Evolutionary conservation across 768 basidiomycete genomes (phyloP).

Genomic region (Pulveroboletus sp.): DNA sequence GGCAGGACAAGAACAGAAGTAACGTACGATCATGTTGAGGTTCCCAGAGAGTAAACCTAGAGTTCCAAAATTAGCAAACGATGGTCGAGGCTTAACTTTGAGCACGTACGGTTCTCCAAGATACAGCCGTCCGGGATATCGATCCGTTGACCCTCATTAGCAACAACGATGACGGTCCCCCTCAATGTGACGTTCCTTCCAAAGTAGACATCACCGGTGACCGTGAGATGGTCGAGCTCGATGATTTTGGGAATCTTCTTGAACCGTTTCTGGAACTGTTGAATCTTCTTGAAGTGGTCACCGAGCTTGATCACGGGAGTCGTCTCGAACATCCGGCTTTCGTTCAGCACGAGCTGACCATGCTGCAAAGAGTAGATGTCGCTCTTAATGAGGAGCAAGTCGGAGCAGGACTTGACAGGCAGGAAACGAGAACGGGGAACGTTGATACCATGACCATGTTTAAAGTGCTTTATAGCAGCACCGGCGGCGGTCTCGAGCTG

Average conservation of each 20-base stretch:
- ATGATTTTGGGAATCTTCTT: constrained; percentile 69
- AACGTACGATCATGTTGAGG: constrained; percentile 64
- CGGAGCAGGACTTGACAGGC: constrained; percentile 61
- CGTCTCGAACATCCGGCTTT: constrained; percentile 52
- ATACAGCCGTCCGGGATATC: constrained; percentile 73
- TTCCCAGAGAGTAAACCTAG: constrained; percentile 68
- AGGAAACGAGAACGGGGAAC: constrained; percentile 72
- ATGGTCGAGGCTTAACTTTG: neutral
- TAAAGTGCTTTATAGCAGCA: constrained; percentile 72
- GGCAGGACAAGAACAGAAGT: neutral
- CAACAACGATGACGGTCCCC: constrained; percentile 71
- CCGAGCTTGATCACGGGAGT: constrained; percentile 76
- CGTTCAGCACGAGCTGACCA: constrained; percentile 62
- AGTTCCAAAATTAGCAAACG: constrained; percentile 12
- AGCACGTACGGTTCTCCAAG: constrained; percentile 56
- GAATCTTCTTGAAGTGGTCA: constrained; percentile 74
- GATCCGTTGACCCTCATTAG: constrained; percentile 72
- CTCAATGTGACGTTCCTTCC: constrained; percentile 61
- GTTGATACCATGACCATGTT: constrained; percentile 64
- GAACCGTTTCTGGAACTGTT: constrained; percentile 70
- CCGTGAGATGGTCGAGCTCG: constrained; percentile 73
- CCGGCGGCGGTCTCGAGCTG: constrained; percentile 74
- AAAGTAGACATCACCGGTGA: constrained; percentile 65
- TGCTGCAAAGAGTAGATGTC: constrained; percentile 70
- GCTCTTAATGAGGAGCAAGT: constrained; percentile 61